Conservation (phyloP, 176 grass and related monocot genomes). For the Coix lacrymajobi region DNA sequence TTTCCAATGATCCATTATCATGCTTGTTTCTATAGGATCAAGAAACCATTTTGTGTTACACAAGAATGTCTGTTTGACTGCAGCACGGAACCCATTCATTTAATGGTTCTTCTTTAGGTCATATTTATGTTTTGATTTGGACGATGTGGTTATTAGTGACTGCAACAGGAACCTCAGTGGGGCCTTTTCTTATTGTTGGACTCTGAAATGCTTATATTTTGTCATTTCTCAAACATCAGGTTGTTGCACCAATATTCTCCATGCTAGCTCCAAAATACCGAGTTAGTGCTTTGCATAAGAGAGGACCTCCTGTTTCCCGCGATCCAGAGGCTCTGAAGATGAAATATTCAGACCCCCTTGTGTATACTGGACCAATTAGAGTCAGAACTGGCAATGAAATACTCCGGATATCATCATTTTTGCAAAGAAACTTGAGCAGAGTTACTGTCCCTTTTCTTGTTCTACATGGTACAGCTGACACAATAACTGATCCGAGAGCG, state of each 20-base stretch:
- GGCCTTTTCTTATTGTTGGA: neutral
- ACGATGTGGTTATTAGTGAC: neutral
- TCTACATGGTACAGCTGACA: conserved; percentile 67
- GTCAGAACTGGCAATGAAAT: conserved; percentile 80
- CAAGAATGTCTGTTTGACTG: neutral
- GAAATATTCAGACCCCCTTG: conserved; percentile 80
- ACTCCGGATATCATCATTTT: conserved; percentile 62
- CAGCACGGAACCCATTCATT: neutral
- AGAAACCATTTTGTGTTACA: neutral
- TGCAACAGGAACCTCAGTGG: neutral
- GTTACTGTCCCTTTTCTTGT: conserved; percentile 69
- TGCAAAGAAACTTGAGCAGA: conserved; percentile 55
- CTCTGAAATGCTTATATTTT: conserved; percentile 17
- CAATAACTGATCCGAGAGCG: conserved; percentile 49
- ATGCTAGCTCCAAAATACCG: conserved; percentile 64
- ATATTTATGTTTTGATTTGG: conserved; percentile 9
- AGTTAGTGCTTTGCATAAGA: conserved; percentile 53
- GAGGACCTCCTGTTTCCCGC: conserved; percentile 68
- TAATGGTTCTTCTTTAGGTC: neutral
- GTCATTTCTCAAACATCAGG: conserved; percentile 41
- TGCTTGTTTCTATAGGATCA: neutral
- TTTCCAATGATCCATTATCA: neutral
- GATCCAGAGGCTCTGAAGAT: conserved; percentile 59
- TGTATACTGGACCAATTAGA: conserved; percentile 75
- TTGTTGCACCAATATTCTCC: conserved; percentile 69